A percentile compares a stretch with the other conserved stretches of the same genome.
phyloP scores from a whole-genome alignment of 2,329 filamentous ascomycete genomes.

The Colletotrichum sp. region DNA sequence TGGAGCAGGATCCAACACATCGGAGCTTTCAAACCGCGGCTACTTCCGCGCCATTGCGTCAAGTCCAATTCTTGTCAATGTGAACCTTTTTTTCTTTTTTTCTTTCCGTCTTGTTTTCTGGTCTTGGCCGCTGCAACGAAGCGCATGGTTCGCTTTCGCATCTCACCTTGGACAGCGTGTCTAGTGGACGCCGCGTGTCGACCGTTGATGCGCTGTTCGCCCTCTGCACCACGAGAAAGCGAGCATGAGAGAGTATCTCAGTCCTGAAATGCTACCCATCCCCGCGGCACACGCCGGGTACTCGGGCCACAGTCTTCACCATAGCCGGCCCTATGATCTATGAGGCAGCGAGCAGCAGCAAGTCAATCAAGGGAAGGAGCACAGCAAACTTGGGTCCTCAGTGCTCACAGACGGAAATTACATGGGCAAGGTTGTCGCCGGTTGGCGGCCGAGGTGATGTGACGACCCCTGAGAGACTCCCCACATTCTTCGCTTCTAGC shows the following conservation, averaged over 20 bases:
- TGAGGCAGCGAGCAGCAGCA: background rate
- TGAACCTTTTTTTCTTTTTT: background rate
- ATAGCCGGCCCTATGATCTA: background rate
- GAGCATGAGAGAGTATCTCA: background rate
- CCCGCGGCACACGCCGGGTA: background rate
- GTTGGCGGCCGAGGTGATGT: background rate
- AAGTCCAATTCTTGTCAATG: background rate
- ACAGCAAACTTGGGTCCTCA: background rate
- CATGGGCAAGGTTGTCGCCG: background rate
- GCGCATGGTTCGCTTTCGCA: background rate
- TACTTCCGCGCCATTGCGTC: background rate
- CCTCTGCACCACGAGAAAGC: background rate
- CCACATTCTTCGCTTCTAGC: conserved; percentile 9
- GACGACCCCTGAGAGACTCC: background rate
- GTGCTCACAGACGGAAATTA: background rate
- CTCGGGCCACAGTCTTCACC: background rate
- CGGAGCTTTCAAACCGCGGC: background rate
- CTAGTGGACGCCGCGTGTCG: background rate
- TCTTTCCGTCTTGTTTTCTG: background rate
- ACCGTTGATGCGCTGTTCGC: background rate
- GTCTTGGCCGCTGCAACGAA: background rate
- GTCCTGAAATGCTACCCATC: background rate
- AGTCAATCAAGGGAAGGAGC: background rate
- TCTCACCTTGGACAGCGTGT: background rate
- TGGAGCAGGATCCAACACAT: background rate